Conservation (phyloP, 148 eudicot genomes). For the Chenopodium album region DNA sequence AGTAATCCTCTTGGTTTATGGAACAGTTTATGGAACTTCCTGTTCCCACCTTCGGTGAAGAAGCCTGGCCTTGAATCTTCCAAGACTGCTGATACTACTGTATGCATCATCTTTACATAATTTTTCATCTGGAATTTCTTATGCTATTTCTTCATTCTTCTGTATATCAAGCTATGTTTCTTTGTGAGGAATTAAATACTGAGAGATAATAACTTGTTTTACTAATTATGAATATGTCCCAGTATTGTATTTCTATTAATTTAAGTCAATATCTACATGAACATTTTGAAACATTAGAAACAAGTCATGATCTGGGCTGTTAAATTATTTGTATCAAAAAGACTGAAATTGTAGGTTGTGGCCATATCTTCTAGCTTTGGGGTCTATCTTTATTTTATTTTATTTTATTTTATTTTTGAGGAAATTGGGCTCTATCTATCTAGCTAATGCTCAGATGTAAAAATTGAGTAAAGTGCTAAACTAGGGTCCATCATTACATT, state of each 20-base stretch:
- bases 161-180: background rate
- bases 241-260: background rate
- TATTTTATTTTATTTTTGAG: too few species aligned
- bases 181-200: background rate
- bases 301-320: background rate
- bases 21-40: constrained; percentile 78
- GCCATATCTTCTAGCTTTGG: background rate
- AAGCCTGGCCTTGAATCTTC: constrained; percentile 41
- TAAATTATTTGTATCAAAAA: background rate
- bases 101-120: constrained; percentile 34
- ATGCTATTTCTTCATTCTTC: background rate
- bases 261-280: background rate
- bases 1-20: constrained; percentile 62
- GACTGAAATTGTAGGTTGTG: background rate
- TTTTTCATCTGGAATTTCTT: background rate
- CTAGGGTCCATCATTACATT: background rate
- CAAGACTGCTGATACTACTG: constrained; percentile 37
- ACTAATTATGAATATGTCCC: background rate
- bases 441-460: background rate
- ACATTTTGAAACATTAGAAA: background rate
- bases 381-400: background rate
- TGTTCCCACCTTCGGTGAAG: constrained; percentile 48
- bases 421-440: background rate
- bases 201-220: background rate
- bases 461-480: background rate